Percentiles rank a stretch among this genome's conserved stretches.
Conservation (phyloP, 1,284 basidiomycete genomes). For the Austropuccinia psidii region DNA sequence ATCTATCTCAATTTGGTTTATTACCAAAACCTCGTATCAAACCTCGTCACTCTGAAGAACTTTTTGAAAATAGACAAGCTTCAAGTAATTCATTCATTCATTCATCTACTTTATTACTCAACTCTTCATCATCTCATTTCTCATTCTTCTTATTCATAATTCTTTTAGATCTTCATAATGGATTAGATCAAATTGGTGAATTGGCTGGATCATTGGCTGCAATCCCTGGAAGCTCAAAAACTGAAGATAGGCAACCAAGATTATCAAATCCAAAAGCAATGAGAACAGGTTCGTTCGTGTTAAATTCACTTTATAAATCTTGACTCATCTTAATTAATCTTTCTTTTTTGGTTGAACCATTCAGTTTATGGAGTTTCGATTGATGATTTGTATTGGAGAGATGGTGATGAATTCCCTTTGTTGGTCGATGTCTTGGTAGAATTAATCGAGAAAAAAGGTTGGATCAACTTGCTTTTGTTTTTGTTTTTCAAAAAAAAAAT, state of each 20-base stretch:
- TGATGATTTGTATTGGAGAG: conserved; percentile 31
- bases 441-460: conserved; percentile 33
- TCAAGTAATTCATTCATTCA: not conserved
- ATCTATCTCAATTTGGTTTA: conserved; percentile 30
- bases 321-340: not conserved
- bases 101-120: not conserved
- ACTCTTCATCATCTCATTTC: not conserved
- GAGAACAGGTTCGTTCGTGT: not conserved
- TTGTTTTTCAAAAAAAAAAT: not conserved
- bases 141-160: not conserved
- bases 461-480: not conserved
- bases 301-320: not conserved
- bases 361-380: conserved; percentile 30
- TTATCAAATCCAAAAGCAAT: conserved; percentile 28
- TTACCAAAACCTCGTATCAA: conserved; percentile 21
- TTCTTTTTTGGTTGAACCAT: not conserved
- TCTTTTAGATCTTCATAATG: not conserved
- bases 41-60: conserved; percentile 8
- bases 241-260: conserved; percentile 23
- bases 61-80: not conserved
- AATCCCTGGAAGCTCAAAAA: not conserved
- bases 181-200: conserved; percentile 32
- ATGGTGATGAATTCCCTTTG: conserved; percentile 20
- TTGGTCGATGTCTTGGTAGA: conserved; percentile 25
- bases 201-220: conserved; percentile 19